Evolutionary conservation across 73 alveolate genomes (phyloP), one percentile per base, ranked within the genome.

Genomic region (Blepharisma japonicum): DNA sequence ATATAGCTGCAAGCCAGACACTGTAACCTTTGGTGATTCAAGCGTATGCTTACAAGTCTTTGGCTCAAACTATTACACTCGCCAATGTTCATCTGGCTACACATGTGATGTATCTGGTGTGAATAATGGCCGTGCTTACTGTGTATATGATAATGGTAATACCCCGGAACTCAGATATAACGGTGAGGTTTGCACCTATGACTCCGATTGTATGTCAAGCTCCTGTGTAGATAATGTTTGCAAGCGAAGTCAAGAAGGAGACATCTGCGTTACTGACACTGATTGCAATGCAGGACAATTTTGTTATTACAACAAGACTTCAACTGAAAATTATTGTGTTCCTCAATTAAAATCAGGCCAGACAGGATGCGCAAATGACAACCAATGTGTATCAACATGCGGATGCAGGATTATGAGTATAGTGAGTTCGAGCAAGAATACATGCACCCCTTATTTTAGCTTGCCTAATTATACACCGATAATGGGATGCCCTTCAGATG

Each of bases 161-260:
- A 32, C 42, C 42, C 42, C 42, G 0, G 42, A 32, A 32, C 42
- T 32, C 3, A 14, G 47, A 14, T 61, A 61, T 25, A n/a, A n/a
- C 11, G 74, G 74, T 14, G 74, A 61, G 23, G 11, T n/a, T 18
- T 61, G 74, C 47, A 61, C 49, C 39, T 9, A 61, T 2, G 23
- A 61, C 47, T 14, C 49, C 5, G 74, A 61, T 25, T 61, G 74
- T 61, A 61, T 25, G 14, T 61, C 74, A 20, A 61, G 23, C 5
- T 1, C 4, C 18, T 61, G 74, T 25, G 46, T 61, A 5, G 23
- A 25, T 25, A 39, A 39, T 18, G 74, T 61, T 18, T 61, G 74
- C 47, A 14, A 61, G 23, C 1, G 74, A 20, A 61, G 47, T 61
- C 50, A 8, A 61, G 50, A 18, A 61, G 74, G 74, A 61, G 74